Conservation (phyloP, 2,329 filamentous ascomycete species). For the Colletotrichum sojae region DNA sequence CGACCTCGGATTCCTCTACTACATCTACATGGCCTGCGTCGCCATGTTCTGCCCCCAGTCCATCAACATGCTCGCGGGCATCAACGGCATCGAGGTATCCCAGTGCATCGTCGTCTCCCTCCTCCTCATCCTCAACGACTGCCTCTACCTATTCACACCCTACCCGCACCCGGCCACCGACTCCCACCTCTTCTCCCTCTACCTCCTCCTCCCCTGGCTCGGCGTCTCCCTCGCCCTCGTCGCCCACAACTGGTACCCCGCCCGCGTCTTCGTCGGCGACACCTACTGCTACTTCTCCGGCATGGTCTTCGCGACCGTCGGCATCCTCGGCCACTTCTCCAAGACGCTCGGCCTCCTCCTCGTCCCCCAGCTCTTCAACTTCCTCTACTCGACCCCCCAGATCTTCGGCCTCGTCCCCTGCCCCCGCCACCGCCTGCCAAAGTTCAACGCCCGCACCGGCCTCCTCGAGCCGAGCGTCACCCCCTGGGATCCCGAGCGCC, state of each 20-base stretch:
- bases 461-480: conserved; percentile 90
- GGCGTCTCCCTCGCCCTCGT: conserved; percentile 91
- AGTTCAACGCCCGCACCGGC: conserved; percentile 88
- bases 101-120: conserved; percentile 93
- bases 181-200: conserved; percentile 95
- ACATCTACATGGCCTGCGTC: conserved; percentile 95
- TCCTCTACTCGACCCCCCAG: conserved; percentile 92
- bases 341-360: conserved; percentile 95
- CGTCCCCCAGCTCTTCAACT: conserved; percentile 96
- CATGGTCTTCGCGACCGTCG: conserved; percentile 98
- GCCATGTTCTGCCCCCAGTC: conserved; percentile 98
- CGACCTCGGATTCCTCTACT: conserved; percentile 88
- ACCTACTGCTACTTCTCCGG: conserved; percentile 99
- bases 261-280: conserved; percentile 95
- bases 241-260: conserved; percentile 95
- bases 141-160: conserved; percentile 85
- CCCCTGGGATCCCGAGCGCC: conserved; percentile 76
- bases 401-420: conserved; percentile 92
- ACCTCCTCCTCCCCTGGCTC: conserved; percentile 93
- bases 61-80: conserved; percentile 99
- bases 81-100: conserved; percentile 97
- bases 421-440: conserved; percentile 90
- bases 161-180: conserved; percentile 95
- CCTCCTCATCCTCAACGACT: conserved; percentile 88
- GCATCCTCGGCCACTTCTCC: conserved; percentile 96